A percentile compares a stretch with the other conserved stretches of the same genome.
phyloP scores from a whole-genome alignment of 768 basidiomycete genomes.

The Mycena galericulata region DNA sequence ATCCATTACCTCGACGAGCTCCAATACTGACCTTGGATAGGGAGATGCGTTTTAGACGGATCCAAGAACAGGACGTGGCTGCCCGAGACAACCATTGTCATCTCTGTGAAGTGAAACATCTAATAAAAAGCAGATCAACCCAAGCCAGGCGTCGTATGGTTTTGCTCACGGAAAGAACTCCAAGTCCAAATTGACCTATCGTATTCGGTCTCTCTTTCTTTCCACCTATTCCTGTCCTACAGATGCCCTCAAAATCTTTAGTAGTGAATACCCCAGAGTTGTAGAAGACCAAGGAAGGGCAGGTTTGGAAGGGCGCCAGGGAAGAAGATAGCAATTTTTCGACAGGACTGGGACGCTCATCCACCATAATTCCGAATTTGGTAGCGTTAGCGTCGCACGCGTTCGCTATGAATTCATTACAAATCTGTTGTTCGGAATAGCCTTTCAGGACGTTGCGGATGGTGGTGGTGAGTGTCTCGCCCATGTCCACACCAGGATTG shows the following conservation, averaged over 20 bases:
- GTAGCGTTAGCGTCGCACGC: slow-evolving; percentile 62
- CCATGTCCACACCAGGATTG: slow-evolving; percentile 53
- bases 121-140: background rate
- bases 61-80: slow-evolving; percentile 53
- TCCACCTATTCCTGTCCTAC: slow-evolving; percentile 57
- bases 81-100: slow-evolving; percentile 49
- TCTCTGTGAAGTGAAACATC: slow-evolving; percentile 33
- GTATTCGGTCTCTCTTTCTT: slow-evolving; percentile 51
- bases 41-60: slow-evolving; percentile 57
- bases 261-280: slow-evolving; percentile 50
- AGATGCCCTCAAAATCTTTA: slow-evolving; percentile 60
- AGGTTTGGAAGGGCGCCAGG: slow-evolving; percentile 49
- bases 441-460: slow-evolving; percentile 56
- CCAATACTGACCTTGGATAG: slow-evolving; percentile 35
- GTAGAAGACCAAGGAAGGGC: slow-evolving; percentile 57
- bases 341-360: slow-evolving; percentile 38
- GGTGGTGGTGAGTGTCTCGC: slow-evolving; percentile 54
- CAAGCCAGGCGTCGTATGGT: background rate
- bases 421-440: slow-evolving; percentile 57
- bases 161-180: slow-evolving; percentile 55
- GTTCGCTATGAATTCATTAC: slow-evolving; percentile 66
- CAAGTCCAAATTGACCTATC: slow-evolving; percentile 66
- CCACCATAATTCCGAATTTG: slow-evolving; percentile 54
- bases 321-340: slow-evolving; percentile 45
- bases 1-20: background rate